Evolutionary conservation across 2,329 filamentous ascomycete genomes (phyloP), one percentile per base, ranked within the genome.

Genomic region (Diplodia sapinea): DNA sequence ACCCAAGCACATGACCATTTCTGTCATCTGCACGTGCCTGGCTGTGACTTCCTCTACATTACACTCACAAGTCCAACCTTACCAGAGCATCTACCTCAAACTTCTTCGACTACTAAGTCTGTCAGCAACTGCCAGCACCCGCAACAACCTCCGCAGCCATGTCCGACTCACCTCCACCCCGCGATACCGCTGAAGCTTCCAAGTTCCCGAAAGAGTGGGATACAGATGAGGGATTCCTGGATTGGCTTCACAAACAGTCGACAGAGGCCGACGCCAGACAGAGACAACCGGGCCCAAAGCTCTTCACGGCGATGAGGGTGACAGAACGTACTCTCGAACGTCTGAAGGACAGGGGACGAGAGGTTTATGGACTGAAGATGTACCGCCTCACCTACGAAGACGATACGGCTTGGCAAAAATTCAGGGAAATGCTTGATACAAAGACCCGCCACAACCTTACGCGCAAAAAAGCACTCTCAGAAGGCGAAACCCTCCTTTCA

Each of bases 361-460:
- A 54, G 13, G 51, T 33, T 26, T 54, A 7, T 1, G 51, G 51
- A 1, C 17, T 54, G 13, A 54, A 36, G 29, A 17, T 54, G 2
- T 54, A 54, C 26, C 51, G 51, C 51, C 51, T 54, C 51, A 54
- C 51, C 15, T 54, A 33, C 13, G 29, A n/a, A 4, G 51, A 33
- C 3, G 51, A 33, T n/a, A 26, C 51, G 7, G 29, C 15, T 11
- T 54, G 51, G 51, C 26, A 33, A 3, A 33, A n/a, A 4, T 33
- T 54, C 51, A 17, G n/a, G 51, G 29, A 54, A 9, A 31, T 17
- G 15, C 29, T 54, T 2, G 8, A 33, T 4, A 5, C 5, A 6
- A 23, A 20, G 7, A 8, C 51, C 13, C 51, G 29, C 13, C 2
- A 33, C 1, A 33, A 20, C 51, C 13, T 54, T 15, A n/a, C 12